Conservation (phyloP, 1,284 basidiomycete species). For the Sanghuangporus baumii region DNA sequence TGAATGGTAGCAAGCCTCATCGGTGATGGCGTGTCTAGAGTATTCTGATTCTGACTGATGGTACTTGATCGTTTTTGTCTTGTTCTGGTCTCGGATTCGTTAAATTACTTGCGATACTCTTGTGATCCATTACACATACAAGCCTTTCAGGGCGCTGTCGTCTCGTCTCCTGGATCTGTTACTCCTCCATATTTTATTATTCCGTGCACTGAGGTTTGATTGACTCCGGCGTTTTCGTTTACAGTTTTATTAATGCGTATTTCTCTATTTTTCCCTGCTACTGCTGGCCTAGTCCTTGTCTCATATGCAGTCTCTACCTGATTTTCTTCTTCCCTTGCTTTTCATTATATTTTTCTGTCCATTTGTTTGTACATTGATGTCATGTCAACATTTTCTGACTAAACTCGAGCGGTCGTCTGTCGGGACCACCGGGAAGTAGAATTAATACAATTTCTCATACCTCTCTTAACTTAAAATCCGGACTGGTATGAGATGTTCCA, state of each 20-base stretch:
- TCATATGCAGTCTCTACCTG: neutral
- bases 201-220: neutral
- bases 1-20: conserved; percentile 48
- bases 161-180: neutral
- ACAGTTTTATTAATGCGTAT: neutral
- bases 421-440: neutral
- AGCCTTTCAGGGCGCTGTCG: neutral
- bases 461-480: neutral
- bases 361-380: neutral
- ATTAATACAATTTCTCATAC: neutral
- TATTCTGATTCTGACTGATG: neutral
- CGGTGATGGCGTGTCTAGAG: conserved; percentile 29
- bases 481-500: neutral
- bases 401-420: neutral
- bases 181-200: neutral
- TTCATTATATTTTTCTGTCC: neutral
- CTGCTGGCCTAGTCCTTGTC: neutral
- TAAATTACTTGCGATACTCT: no score
- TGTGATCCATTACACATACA: neutral
- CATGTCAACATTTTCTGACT: neutral
- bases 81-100: no score
- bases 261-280: no score
- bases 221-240: neutral
- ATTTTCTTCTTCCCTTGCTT: neutral
- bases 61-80: neutral